phyloP scores from a whole-genome alignment of 805 yeast species.

The Schizosaccharomyces japonicus region DNA sequence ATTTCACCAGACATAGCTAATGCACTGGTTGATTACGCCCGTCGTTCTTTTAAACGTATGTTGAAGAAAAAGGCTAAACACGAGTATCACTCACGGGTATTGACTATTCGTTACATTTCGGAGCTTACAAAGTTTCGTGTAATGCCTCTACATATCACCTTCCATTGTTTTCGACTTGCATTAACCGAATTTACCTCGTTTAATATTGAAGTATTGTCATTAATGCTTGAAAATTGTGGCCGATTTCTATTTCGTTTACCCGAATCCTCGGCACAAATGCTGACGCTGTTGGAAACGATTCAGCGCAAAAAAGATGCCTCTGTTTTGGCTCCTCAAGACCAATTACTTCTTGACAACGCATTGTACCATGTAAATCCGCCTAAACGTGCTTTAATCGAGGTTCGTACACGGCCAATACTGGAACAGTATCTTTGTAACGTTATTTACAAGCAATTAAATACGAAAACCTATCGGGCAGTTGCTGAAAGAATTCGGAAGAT shows the following conservation, averaged over 20 bases:
- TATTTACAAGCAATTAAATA: slow-evolving; percentile 27
- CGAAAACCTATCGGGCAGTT: slow-evolving; percentile 18
- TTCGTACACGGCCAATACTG: slow-evolving; percentile 12
- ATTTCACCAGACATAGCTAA: slow-evolving; percentile 27
- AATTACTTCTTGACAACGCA: slow-evolving; percentile 31
- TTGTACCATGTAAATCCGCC: slow-evolving; percentile 17
- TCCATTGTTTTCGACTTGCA: slow-evolving; percentile 46
- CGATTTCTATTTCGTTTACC: slow-evolving; percentile 32
- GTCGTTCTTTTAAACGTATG: slow-evolving; percentile 15
- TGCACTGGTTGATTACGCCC: slow-evolving; percentile 31
- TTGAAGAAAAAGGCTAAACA: slow-evolving; percentile 9
- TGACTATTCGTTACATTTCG: slow-evolving; percentile 32
- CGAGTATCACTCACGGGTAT: slow-evolving; percentile 8
- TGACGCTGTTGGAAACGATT: slow-evolving; percentile 35
- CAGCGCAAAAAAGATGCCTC: slow-evolving; percentile 27
- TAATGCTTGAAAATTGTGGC: slow-evolving; percentile 57
- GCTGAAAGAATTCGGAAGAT: slow-evolving; percentile 21
- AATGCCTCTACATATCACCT: slow-evolving; percentile 43
- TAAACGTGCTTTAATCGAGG: slow-evolving; percentile 18
- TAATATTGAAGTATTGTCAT: slow-evolving; percentile 43
- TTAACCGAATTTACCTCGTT: slow-evolving; percentile 28
- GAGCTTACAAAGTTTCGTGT: slow-evolving; percentile 59
- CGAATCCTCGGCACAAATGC: slow-evolving; percentile 35
- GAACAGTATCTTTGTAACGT: slow-evolving; percentile 26
- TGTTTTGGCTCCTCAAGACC: slow-evolving; percentile 29